phyloP scores from a whole-genome alignment of 2,329 filamentous ascomycete genomes.

The Fusarium coicis region DNA sequence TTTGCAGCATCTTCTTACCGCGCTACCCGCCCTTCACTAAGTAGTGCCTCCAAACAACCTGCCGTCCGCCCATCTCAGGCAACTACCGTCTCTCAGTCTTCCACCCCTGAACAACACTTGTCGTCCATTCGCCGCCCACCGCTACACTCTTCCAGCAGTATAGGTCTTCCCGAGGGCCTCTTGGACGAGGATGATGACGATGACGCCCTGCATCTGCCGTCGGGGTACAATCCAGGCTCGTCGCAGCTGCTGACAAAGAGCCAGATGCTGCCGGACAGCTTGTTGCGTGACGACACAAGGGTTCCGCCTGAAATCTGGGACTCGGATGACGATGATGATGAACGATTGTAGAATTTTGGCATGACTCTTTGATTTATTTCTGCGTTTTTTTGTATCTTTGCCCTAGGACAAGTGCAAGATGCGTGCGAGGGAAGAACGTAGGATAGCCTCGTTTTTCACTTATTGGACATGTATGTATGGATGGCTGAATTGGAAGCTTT shows the following conservation, averaged over 20 bases:
- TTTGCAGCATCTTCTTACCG: slow-evolving; percentile 32
- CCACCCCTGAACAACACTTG: slow-evolving; percentile 45
- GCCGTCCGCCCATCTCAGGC: slow-evolving; percentile 49
- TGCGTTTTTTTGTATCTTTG: not conserved
- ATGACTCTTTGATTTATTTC: not conserved
- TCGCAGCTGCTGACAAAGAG: slow-evolving; percentile 64
- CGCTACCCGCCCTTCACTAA: slow-evolving; percentile 26
- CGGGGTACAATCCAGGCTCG: slow-evolving; percentile 26
- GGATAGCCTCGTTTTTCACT: not conserved
- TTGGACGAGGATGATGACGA: slow-evolving; percentile 44
- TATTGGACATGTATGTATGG: slow-evolving; percentile 9
- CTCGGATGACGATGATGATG: slow-evolving; percentile 49
- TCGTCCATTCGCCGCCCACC: slow-evolving; percentile 19
- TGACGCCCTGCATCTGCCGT: slow-evolving; percentile 31
- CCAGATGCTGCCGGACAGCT: slow-evolving; percentile 63
- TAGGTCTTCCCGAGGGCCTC: slow-evolving; percentile 36
- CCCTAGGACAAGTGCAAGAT: not conserved
- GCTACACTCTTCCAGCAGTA: slow-evolving; percentile 41
- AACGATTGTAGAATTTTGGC: slow-evolving; percentile 25
- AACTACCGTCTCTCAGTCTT: slow-evolving; percentile 51
- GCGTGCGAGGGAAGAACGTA: not conserved
- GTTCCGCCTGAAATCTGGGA: slow-evolving; percentile 51
- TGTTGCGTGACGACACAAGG: slow-evolving; percentile 51
- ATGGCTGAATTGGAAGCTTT: slow-evolving; percentile 10
- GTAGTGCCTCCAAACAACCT: slow-evolving; percentile 19